Evolutionary conservation across 192 early-diverging fungal species (phyloP), one percentile per base, ranked within the genome.

Genomic region (Paraglomus brasilianum): DNA sequence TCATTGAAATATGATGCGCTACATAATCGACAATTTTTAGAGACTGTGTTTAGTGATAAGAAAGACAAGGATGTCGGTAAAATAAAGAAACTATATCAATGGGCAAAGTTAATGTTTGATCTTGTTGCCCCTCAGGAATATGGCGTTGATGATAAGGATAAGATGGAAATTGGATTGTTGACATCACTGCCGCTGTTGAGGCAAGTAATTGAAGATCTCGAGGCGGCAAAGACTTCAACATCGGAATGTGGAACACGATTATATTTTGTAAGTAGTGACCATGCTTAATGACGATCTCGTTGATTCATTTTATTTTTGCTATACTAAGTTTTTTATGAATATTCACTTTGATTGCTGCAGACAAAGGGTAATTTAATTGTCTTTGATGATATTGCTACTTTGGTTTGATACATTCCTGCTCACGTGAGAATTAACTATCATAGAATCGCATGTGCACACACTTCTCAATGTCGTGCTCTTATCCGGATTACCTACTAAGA

Each of bases 1-100:
- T 95, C 95, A 40, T 77, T 97, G 21, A 98, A 98, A 72, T 97
- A 95, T 69, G 96, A 98, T 69, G 88, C 95, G n/a, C 74, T 98
- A 49, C 96, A 98, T 72, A 98, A 98, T 73, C 87, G 96, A 19
- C 74, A 79, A 36, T 96, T 95, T 72, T 68, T 94, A 22, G 88
- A 94, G 49, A 84, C 83, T 56, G 90, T 86, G 47, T 90, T 89
- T 72, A 78, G 80, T 15, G 81, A 81, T 48, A 73, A 63, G 30
- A 61, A 66, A 30, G 40, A 40, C 47, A 60, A 51, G 4, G 58
- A 72, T 36, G 73, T 71, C 43, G 51, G 21, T 8, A 61, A 78
- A 47, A 71, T 86, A 44, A 81, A 83, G 64, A 81, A 87, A 41
- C 80, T 98, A 3, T 98, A 93, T 81, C 75, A 85, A 48, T 85